Evolutionary conservation across 1,284 basidiomycete genomes (phyloP), one percentile per base, ranked within the genome.

Genomic region (Papiliotrema flavescens): DNA sequence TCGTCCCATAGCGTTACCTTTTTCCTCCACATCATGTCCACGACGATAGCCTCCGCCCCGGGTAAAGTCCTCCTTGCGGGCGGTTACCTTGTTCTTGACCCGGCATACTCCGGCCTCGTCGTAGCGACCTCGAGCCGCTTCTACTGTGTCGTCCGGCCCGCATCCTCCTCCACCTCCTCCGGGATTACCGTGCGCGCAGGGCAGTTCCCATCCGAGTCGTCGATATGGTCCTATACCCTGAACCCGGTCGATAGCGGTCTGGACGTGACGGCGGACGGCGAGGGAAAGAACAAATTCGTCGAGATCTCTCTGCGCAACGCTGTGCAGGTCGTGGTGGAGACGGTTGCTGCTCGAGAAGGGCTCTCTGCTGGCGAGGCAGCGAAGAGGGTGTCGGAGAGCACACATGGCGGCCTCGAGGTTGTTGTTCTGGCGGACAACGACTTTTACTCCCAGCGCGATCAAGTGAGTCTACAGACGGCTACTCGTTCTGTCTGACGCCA

Each of bases 1-100:
- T 32, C 28, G 28, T 32, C 28, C 28, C 28, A 32, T 32, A 32
- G 28, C 28, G 11, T 40, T 17, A 40, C 39, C 39, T 40, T n/a
- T 5, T 20, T 7, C 15, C 17, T 7, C 39, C 4, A 17, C 17
- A 40, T 5, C 39, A 40, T 40, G 39, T 4, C 37, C 56, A 39
- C n/a, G 28, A 60, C 69, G 37, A 80, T 88, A 55, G 84, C 96
- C 51, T 97, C 93, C 24, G 85, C 94, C 1, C 90, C 95, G 3
- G 96, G 95, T 62, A 98, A 98, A 77, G 94, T 97, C 52, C 84
- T 98, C 57, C 76, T 97, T 54, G 90, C 94, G 2, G 93, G 93
- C 2, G 93, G 93, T 2, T 97, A 96, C 78, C 87, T 97, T 54
- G 90, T 97, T 24, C 85, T 96, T 55, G 91, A 96, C 75, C 85